Evolutionary conservation across 148 eudicot genomes (phyloP), one percentile per base, ranked within the genome.

Genomic region (Camellia granthamiana): DNA sequence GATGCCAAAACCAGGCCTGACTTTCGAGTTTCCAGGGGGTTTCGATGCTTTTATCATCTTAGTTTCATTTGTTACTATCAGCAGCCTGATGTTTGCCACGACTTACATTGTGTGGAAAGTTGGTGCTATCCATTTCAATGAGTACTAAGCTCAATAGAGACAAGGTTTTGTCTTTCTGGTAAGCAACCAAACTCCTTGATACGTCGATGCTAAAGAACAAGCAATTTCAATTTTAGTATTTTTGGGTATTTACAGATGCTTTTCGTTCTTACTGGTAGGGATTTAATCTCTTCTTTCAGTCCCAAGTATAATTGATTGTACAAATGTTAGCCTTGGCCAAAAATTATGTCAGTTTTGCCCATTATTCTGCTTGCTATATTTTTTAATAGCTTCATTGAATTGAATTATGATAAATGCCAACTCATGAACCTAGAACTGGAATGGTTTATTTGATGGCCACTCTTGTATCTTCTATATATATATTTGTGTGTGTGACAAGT

Each of bases 91-190:
- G 99, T 95, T 95, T 80, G 92, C 95, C 8, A 95, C 99, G 16
- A 95, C 99, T 23, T 95, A 71, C 78, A 2, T 93, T 58, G 99
- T 95, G 73, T 95, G 97, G 97, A 95, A 95, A 92, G 87, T 91
- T 51, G 99, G 99, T 2, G 99, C 97, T 42, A 95, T 95, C 81
- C 99, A 95, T 84, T 95, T 88, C 81, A 95, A 95, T 44, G 98
- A 95, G 74, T 74, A 84, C 72, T 93, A 82, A 87, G 83, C 23
- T 30, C 62, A n/a, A 67, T 42, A 10, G 38, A 23, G 4, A 58
- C 56, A 21, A 61, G 43, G 52, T 59, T 16, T 54, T 55, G 18
- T 52, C 9, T 12, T 18, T 60, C 38, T 58, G 51, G 38, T 19
- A 62, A 64, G n/a, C 67, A 46, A n/a, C 11, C 41, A 5, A 63